Base-by-base conservation (phyloP, 108 stramenopile species). In the Fistulifera pelliculosa region DNA sequence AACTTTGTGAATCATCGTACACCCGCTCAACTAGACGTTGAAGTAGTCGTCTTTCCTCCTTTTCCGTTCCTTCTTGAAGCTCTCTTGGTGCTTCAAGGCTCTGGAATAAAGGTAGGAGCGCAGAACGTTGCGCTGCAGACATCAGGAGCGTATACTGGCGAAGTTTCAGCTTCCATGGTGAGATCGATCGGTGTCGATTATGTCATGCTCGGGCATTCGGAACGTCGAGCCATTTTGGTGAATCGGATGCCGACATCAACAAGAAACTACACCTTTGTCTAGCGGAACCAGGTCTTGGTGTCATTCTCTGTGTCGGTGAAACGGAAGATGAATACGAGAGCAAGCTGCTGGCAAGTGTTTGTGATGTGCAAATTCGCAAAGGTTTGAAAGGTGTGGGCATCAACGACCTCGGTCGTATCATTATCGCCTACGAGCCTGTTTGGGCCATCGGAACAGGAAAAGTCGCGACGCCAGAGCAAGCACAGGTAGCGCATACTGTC, bases 371-470 rank as follows among this genome's bases (percentile, higher is more conserved):
- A 69, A 75, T 95, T 52, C 81, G 87, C 47, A 86, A 89, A 64
- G 80, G 79, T 35, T 59, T 91, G 27, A 84, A 77, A 22, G 82
- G 94, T 25, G 68, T 90, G 44, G 47, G 54, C 48, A 62, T 60
- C 27, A 79, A 87, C 56, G 74, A 95, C 11, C 81, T 94, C 85
- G 49, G 66, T 24, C 44, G 65, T 16, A 92, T 99, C n/a, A 92
- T 91, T n/a, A 90, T 99, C 49, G 98, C 98, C 24, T 98, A 94
- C 63, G 94, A 96, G 64, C 94, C 94, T 5, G 93, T 97, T 15
- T 97, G 96, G 96, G 96, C 96, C 51, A 97, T 97, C 70, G 96
- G 94, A 62, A 94, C 93, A 23, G 95, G 95, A 19, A 76, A 85
- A 64, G 87, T 89, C n/a, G 87, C 90, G 3, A 81, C 90, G 1